Evolutionary conservation across 2,329 filamentous ascomycete genomes (phyloP).

Genomic region (Grosmannia penicillata): DNA sequence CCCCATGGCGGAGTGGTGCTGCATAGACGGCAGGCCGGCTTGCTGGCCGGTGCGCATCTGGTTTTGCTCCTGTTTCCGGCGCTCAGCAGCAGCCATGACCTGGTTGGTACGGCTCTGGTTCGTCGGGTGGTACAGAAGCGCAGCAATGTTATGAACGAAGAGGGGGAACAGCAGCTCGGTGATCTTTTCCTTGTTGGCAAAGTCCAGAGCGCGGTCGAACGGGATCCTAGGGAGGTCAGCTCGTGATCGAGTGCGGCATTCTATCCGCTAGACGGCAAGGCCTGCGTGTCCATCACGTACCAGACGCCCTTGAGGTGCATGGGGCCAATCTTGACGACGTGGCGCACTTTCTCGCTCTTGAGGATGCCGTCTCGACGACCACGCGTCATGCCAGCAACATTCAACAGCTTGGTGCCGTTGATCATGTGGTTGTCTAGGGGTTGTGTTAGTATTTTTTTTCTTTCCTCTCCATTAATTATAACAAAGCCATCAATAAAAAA

Average conservation of each 20-base stretch:
- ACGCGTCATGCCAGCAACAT: constrained; percentile 95
- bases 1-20: constrained; percentile 42
- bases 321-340: constrained; percentile 96
- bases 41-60: constrained; percentile 47
- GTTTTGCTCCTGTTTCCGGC: constrained; percentile 56
- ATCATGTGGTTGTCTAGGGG: constrained; percentile 99
- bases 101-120: constrained; percentile 72
- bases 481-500: too few relatives aligned
- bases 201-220: constrained; percentile 92
- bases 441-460: too few relatives aligned
- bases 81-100: constrained; percentile 74
- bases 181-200: constrained; percentile 99
- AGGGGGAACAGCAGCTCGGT: constrained; percentile 88
- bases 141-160: constrained; percentile 94
- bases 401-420: constrained; percentile 91
- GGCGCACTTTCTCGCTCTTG: constrained; percentile 92
- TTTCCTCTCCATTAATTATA: too few relatives aligned
- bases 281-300: constrained; percentile 36
- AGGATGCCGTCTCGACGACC: constrained; percentile 89
- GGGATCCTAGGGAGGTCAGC: too few relatives aligned
- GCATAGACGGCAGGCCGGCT: constrained; percentile 49
- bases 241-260: too few relatives aligned
- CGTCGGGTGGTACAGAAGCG: constrained; percentile 81
- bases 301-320: constrained; percentile 98
- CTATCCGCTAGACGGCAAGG: too few relatives aligned